Conservation (phyloP, 306 rosid species). For the Echinosophora koreensis region DNA sequence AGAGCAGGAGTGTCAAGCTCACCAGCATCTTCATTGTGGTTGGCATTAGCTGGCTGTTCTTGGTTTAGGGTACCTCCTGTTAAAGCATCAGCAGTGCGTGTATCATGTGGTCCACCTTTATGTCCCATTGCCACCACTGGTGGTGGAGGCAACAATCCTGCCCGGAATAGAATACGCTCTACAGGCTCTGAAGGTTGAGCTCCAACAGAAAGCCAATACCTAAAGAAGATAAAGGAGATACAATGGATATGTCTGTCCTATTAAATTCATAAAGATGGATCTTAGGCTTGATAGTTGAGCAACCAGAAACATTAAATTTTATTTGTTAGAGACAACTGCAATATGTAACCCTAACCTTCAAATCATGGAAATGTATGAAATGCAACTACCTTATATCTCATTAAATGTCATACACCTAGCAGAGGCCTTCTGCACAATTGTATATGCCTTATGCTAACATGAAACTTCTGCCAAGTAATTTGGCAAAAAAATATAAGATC, state of each 20-base stretch:
- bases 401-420: background rate
- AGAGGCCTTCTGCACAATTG: background rate
- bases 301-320: slow-evolving; percentile 16
- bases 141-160: slow-evolving; percentile 80
- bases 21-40: slow-evolving; percentile 44
- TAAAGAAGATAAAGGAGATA: slow-evolving; percentile 37
- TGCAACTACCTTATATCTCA: background rate
- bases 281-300: background rate
- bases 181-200: slow-evolving; percentile 93
- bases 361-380: background rate
- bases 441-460: background rate
- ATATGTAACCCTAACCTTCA: background rate
- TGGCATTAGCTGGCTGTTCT: slow-evolving; percentile 52
- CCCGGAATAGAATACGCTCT: slow-evolving; percentile 66
- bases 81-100: slow-evolving; percentile 62
- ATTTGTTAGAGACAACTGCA: background rate
- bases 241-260: slow-evolving; percentile 22
- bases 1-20: slow-evolving; percentile 37
- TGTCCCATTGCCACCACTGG: slow-evolving; percentile 76
- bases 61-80: slow-evolving; percentile 56
- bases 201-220: slow-evolving; percentile 97
- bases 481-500: background rate
- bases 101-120: slow-evolving; percentile 67
- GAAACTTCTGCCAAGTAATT: background rate
- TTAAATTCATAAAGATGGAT: slow-evolving; percentile 25